Evolutionary conservation across 2,329 filamentous ascomycete genomes (phyloP).

Genomic region (Fusarium sambucinum): DNA sequence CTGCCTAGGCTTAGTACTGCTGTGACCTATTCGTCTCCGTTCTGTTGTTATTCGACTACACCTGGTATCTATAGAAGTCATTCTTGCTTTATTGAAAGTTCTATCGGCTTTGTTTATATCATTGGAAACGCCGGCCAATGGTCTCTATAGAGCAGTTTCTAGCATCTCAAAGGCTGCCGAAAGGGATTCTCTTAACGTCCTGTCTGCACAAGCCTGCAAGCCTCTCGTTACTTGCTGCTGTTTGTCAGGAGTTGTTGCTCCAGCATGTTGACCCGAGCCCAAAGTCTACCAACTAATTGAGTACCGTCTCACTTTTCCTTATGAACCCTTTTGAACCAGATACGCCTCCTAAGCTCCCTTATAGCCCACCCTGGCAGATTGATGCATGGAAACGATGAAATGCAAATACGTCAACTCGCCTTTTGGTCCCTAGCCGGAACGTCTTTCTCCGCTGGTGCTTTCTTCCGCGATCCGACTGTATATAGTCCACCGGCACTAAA

Average conservation of each 20-base stretch:
- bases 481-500: conserved; percentile 94
- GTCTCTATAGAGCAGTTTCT: not conserved
- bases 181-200: not conserved
- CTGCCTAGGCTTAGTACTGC: not conserved
- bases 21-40: not conserved
- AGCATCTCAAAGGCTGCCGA: not conserved
- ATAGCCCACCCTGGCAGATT: not conserved
- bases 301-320: not conserved
- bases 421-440: conserved; percentile 26
- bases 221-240: not conserved
- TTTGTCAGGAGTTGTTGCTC: not conserved
- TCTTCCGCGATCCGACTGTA: conserved; percentile 73
- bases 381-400: not conserved
- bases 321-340: not conserved
- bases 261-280: not conserved
- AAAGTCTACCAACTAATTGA: not conserved
- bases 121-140: not conserved
- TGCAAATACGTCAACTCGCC: conserved; percentile 27
- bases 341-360: conserved; percentile 23
- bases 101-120: not conserved
- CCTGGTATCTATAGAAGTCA: not conserved
- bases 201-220: not conserved
- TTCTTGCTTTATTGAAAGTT: not conserved
- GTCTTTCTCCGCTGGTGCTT: conserved; percentile 26
- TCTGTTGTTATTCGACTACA: not conserved